Base-by-base conservation (phyloP, 2,329 filamentous ascomycete species). In the Sporothrix brasiliensis region DNA sequence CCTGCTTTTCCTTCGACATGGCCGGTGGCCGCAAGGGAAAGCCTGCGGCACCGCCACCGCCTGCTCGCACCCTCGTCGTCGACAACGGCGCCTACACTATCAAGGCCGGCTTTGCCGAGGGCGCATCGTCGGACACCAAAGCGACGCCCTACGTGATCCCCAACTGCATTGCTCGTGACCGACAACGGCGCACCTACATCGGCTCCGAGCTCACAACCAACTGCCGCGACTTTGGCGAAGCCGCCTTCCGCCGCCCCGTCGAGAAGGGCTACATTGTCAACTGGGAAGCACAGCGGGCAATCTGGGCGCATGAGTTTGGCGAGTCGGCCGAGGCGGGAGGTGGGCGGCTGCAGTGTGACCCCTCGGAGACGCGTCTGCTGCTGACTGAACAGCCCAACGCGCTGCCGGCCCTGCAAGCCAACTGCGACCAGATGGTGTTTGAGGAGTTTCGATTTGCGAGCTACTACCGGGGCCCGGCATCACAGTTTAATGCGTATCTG, bases 381-480 rank as follows among this genome's bases (percentile, higher is more conserved):
- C 85, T 98, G 67, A 89, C 92, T 1, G 95, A 99, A 79, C 91
- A 93, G 60, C 91, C 93, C 4, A 97, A 96, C 80, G 89, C 90
- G 4, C 85, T 97, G 70, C 89, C 91, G 0, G 88, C 89, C 14
- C 81, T 99, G 73, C 93, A 97, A 80, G 88, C 90, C 52, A 95
- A 97, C 78, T 93, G 92, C 75, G 95, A 99, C 77, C 94, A 99
- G 82, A 93, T 99, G 77, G 88, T 98, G 1, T 98, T 99, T 83
- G 95, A 99, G 78, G 94, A 98, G 78, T 99, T 95, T 82, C 92
- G 92, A 2, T 99, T 99, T 80, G 87, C 90, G 13, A 91, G 91
- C 74, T 97, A 97, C 80, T 91, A 91, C 74, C 88, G 95, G 72
- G 89, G 88, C 3, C 21, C 65, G 93, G 92, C 88, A 0, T 86